Conservation (phyloP, 495 filamentous ascomycete genomes). For the Penicillium atrosanguineum region DNA sequence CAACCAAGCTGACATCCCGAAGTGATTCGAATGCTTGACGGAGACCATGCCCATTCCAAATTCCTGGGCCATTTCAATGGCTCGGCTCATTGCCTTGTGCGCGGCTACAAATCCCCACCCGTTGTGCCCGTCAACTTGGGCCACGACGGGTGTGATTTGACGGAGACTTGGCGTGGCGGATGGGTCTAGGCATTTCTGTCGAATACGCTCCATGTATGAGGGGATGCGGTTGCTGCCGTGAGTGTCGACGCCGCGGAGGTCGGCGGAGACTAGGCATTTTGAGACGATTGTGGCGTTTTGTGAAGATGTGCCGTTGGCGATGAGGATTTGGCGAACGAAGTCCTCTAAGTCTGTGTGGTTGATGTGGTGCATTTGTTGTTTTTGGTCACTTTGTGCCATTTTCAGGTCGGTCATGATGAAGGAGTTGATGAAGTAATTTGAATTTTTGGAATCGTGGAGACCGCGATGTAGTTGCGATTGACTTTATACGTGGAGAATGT, state of each 20-base stretch:
- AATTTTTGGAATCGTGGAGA: neutral
- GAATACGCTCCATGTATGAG: conserved; percentile 70
- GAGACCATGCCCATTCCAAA: conserved; percentile 72
- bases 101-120: conserved; percentile 73
- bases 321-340: conserved; percentile 50
- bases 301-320: conserved; percentile 54
- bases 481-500: conserved; percentile 7
- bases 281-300: conserved; percentile 59
- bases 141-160: conserved; percentile 65
- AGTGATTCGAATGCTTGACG: conserved; percentile 75
- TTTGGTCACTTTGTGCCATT: neutral
- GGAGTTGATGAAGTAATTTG: neutral
- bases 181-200: conserved; percentile 61
- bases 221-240: conserved; percentile 76
- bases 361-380: conserved; percentile 28
- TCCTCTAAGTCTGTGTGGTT: conserved; percentile 19
- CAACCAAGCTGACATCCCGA: conserved; percentile 77
- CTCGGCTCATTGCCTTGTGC: conserved; percentile 57
- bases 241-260: conserved; percentile 75
- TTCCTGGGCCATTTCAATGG: conserved; percentile 60
- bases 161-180: conserved; percentile 52
- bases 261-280: conserved; percentile 63
- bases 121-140: conserved; percentile 65
- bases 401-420: conserved; percentile 14
- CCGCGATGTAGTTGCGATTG: neutral